Conservation (phyloP, 129 eudicot species). For the Helichrysum umbraculigerum region DNA sequence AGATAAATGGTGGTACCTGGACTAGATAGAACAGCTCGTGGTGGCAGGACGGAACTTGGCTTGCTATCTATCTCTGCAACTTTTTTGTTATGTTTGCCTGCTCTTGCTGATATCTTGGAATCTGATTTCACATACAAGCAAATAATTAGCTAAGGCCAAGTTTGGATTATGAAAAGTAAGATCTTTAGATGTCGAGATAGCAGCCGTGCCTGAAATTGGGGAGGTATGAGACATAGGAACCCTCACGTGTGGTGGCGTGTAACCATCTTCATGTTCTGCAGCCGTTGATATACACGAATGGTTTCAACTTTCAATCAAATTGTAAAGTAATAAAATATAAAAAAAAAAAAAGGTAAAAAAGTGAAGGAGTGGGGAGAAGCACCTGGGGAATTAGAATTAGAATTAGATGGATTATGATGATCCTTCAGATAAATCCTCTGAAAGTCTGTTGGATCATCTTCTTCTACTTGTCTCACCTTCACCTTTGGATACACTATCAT, state of each 20-base stretch:
- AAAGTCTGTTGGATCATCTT: slow-evolving; percentile 24
- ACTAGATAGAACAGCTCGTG: slow-evolving; percentile 92
- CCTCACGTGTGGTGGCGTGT: slow-evolving; percentile 41
- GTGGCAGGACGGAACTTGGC: slow-evolving; percentile 60
- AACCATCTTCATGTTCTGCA: slow-evolving; percentile 38
- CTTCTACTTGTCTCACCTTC: slow-evolving; percentile 56
- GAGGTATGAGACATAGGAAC: slow-evolving; percentile 33
- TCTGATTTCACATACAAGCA: slow-evolving; percentile 20
- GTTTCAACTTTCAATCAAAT: not conserved
- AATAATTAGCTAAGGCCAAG: slow-evolving; percentile 7
- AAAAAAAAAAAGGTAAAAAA: not conserved
- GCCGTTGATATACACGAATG: not conserved
- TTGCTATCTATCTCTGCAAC: slow-evolving; percentile 31
- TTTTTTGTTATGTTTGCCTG: slow-evolving; percentile 29
- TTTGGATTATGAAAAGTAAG: not conserved
- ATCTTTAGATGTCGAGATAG: slow-evolving; percentile 2
- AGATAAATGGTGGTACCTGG: slow-evolving; percentile 49
- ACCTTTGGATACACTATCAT: slow-evolving; percentile 75
- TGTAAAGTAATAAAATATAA: too few relatives aligned
- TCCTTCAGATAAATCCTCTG: slow-evolving; percentile 26
- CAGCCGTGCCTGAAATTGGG: slow-evolving; percentile 31
- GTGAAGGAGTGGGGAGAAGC: not conserved
- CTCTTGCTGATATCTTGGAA: slow-evolving; percentile 24
- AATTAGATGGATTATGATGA: slow-evolving; percentile 15
- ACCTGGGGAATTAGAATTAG: slow-evolving; percentile 38